Evolutionary conservation across 805 yeast genomes (phyloP).

Genomic region (Suhomyces xylopsoci): DNA sequence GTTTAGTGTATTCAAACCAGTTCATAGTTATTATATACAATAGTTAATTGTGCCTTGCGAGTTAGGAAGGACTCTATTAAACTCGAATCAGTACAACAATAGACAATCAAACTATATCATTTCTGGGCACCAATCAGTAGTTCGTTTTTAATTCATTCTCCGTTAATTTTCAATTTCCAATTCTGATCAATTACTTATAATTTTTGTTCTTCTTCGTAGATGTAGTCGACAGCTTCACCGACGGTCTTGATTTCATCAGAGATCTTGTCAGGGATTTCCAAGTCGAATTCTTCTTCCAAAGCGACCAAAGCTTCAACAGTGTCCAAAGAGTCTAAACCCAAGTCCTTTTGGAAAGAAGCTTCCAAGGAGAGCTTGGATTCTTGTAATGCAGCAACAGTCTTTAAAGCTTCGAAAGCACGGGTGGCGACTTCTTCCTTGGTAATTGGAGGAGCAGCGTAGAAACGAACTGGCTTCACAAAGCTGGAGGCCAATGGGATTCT

Average conservation of each 20-base stretch:
- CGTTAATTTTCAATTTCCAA: background rate
- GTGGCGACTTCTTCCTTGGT: conserved; percentile 75
- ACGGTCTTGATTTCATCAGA: conserved; percentile 93
- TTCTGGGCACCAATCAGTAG: background rate
- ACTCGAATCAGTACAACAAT: background rate
- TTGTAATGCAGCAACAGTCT: conserved; percentile 47
- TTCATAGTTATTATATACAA: conserved; percentile 6
- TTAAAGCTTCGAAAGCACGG: conserved; percentile 79
- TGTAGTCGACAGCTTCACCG: conserved; percentile 88
- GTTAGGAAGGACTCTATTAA: background rate
- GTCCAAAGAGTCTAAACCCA: conserved; percentile 91
- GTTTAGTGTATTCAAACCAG: conserved; percentile 2
- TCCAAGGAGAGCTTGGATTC: conserved; percentile 42
- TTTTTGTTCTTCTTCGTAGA: conserved; percentile 58
- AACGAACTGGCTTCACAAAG: conserved; percentile 35
- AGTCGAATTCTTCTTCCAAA: conserved; percentile 83
- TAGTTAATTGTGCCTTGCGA: conserved; percentile 1
- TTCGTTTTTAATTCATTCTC: background rate
- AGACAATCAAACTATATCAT: background rate
- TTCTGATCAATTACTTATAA: conserved; percentile 18
- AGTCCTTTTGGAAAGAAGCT: conserved; percentile 62
- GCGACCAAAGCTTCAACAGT: conserved; percentile 95
- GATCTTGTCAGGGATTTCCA: conserved; percentile 83
- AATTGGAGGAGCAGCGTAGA: conserved; percentile 64
- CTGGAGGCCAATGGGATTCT: conserved; percentile 27